Evolutionary conservation across 768 basidiomycete species (phyloP).

Genomic region (Dioszegia hungarica): DNA sequence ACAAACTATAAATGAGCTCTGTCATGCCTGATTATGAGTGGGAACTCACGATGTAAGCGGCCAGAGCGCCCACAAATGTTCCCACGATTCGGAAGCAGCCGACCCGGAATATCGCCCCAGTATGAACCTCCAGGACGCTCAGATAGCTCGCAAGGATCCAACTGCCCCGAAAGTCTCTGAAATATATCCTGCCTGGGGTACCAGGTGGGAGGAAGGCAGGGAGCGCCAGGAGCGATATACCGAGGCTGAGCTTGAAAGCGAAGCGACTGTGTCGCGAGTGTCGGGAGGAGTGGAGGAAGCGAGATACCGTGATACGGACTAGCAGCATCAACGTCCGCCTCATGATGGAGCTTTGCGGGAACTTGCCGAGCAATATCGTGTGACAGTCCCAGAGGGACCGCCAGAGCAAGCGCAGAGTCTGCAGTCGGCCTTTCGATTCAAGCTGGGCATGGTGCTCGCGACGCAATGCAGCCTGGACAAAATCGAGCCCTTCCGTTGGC

Average conservation of each 20-base stretch:
- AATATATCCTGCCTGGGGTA: conserved; percentile 37
- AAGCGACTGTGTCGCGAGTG: conserved; percentile 42
- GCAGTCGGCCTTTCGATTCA: not conserved
- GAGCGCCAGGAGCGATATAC: conserved; percentile 42
- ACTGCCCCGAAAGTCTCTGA: conserved; percentile 31
- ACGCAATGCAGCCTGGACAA: conserved; percentile 1
- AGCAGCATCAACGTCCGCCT: not conserved
- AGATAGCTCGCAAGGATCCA: conserved; percentile 47
- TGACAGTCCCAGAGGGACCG: conserved; percentile 26
- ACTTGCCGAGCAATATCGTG: conserved; percentile 17
- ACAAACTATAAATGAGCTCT: conserved; percentile 22
- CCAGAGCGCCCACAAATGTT: conserved; percentile 44
- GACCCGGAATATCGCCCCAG: conserved; percentile 45
- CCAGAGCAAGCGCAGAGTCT: conserved; percentile 13
- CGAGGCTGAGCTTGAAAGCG: conserved; percentile 39
- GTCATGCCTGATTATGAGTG: too few species aligned
- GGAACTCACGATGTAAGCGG: conserved; percentile 40
- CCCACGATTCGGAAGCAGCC: conserved; percentile 44
- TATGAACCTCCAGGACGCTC: conserved; percentile 46
- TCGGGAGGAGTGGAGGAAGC: conserved; percentile 17
- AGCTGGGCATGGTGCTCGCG: not conserved
- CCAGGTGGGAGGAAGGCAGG: conserved; percentile 40
- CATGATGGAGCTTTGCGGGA: too few species aligned
- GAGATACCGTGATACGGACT: conserved; percentile 35
- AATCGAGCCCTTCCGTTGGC: not conserved